Evolutionary conservation across 1,284 basidiomycete genomes (phyloP).

Genomic region (Coriolopsis trogii): DNA sequence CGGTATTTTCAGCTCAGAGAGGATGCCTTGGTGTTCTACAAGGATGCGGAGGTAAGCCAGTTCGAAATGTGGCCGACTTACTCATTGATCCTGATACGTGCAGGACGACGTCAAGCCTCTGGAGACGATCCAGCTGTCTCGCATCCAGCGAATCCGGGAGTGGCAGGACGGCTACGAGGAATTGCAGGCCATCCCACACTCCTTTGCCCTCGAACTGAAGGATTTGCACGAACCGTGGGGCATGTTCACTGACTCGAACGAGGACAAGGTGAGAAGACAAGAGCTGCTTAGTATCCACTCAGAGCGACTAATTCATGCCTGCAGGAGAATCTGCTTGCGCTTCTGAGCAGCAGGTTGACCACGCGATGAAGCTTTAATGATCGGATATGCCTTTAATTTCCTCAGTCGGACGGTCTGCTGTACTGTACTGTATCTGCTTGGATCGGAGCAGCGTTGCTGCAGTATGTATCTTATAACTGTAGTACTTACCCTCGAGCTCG

Average conservation of each 20-base stretch:
- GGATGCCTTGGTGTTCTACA: conserved; percentile 52
- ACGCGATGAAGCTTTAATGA: conserved; percentile 8
- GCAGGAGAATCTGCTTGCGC: conserved; percentile 30
- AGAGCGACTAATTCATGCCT: not conserved
- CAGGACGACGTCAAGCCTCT: conserved; percentile 40
- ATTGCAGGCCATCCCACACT: conserved; percentile 66
- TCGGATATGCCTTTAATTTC: not conserved
- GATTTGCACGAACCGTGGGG: conserved; percentile 53
- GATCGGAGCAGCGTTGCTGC: not conserved
- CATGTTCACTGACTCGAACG: conserved; percentile 66
- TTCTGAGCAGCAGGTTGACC: conserved; percentile 23
- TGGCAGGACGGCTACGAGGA: conserved; percentile 77
- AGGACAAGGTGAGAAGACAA: conserved; percentile 58
- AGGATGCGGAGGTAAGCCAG: conserved; percentile 52
- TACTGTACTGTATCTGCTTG: not conserved
- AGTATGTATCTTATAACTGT: conserved; percentile 5
- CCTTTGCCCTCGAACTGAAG: conserved; percentile 68
- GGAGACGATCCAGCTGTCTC: conserved; percentile 53
- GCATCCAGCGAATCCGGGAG: conserved; percentile 55
- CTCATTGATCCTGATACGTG: conserved; percentile 6
- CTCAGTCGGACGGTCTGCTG: not conserved
- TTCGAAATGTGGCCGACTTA: not conserved
- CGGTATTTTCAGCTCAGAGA: conserved; percentile 64
- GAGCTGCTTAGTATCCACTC: not conserved
- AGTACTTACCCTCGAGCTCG: conserved; percentile 10